Evolutionary conservation across 2,329 filamentous ascomycete species (phyloP).

Genomic region (Cadophora sp.): DNA sequence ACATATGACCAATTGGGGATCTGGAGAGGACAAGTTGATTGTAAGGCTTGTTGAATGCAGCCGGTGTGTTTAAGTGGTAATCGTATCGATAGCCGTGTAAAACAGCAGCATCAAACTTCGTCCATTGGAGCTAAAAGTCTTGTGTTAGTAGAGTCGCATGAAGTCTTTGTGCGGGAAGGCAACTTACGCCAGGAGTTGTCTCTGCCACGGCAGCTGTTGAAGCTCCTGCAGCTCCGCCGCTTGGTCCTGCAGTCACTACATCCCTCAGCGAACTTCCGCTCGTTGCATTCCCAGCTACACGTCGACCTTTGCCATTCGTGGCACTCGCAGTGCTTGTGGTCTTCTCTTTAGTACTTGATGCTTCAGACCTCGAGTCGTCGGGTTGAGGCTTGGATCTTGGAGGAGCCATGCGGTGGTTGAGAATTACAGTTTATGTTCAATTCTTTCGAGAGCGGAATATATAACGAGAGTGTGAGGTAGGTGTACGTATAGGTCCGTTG

Average conservation of each 20-base stretch:
- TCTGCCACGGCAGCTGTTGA: slow-evolving; percentile 35
- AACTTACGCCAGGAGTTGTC: slow-evolving; percentile 40
- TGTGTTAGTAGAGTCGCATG: background rate
- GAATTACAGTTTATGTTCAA: background rate
- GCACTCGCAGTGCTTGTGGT: slow-evolving; percentile 30
- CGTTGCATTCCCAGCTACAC: slow-evolving; percentile 34
- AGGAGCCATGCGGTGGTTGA: slow-evolving; percentile 40
- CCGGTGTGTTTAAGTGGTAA: slow-evolving; percentile 73
- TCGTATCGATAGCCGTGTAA: slow-evolving; percentile 79
- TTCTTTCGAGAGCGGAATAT: background rate
- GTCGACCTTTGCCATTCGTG: slow-evolving; percentile 43
- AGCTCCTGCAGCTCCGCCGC: slow-evolving; percentile 24
- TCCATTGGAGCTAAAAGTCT: slow-evolving; percentile 63
- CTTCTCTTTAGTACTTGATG: slow-evolving; percentile 48
- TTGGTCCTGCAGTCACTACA: slow-evolving; percentile 38
- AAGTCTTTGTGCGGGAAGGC: background rate
- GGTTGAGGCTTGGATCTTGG: slow-evolving; percentile 41
- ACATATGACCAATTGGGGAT: slow-evolving; percentile 72
- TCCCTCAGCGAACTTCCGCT: slow-evolving; percentile 42
- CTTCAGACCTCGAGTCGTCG: slow-evolving; percentile 47
- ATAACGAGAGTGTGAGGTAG: background rate
- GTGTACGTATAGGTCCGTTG: background rate
- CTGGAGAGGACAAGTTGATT: slow-evolving; percentile 67
- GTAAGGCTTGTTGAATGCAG: slow-evolving; percentile 70
- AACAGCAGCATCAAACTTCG: slow-evolving; percentile 68